Percentiles rank a stretch among this genome's conserved stretches.
Conservation (phyloP, 2,329 filamentous ascomycete species). For the Aspergillus nomiae region DNA sequence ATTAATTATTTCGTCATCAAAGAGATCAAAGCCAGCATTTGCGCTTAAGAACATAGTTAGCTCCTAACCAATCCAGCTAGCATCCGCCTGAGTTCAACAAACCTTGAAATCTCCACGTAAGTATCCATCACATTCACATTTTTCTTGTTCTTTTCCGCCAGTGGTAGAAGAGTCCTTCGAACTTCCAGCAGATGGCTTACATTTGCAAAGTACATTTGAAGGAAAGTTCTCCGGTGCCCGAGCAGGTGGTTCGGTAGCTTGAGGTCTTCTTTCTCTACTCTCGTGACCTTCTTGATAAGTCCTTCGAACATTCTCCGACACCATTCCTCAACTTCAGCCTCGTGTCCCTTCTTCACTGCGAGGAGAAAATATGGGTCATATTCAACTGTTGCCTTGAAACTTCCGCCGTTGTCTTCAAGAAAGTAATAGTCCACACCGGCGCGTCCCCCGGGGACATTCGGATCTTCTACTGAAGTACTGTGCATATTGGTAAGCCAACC, state of each 20-base stretch:
- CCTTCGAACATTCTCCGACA: constrained; percentile 77
- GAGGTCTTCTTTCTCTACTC: constrained; percentile 89
- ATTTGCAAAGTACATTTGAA: constrained; percentile 85
- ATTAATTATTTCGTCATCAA: constrained; percentile 85
- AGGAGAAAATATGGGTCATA: constrained; percentile 97
- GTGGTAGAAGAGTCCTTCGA: constrained; percentile 78
- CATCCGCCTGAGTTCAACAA: constrained; percentile 6
- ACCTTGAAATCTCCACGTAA: constrained; percentile 94
- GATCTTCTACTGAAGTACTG: constrained; percentile 81
- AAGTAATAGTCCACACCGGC: constrained; percentile 97
- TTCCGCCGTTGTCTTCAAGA: constrained; percentile 81
- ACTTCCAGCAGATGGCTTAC: constrained; percentile 84
- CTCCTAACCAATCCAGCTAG: background rate
- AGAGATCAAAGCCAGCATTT: constrained; percentile 87
- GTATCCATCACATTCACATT: constrained; percentile 97
- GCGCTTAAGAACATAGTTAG: constrained; percentile 53
- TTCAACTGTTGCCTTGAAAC: constrained; percentile 94
- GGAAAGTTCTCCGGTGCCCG: constrained; percentile 83
- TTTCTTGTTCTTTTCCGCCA: constrained; percentile 96
- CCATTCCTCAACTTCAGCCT: constrained; percentile 97
- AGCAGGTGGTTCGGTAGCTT: constrained; percentile 94
- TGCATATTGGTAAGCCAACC: constrained; percentile 98
- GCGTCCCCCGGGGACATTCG: constrained; percentile 78
- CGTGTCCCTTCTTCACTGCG: constrained; percentile 82
- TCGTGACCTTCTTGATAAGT: constrained; percentile 74